phyloP scores from a whole-genome alignment of 257 asterid species.

The Eucommia ulmoides region DNA sequence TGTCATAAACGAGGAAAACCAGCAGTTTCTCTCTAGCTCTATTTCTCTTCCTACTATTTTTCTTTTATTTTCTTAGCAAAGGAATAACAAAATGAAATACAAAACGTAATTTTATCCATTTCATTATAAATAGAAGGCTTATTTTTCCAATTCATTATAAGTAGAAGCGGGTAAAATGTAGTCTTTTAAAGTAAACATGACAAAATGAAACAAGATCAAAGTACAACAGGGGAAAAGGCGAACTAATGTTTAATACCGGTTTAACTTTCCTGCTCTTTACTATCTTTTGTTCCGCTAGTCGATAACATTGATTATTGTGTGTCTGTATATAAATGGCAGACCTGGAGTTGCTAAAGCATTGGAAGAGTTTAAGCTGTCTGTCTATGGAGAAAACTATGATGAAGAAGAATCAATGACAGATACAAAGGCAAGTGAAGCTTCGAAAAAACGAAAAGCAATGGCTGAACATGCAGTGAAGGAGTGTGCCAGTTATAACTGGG shows the following conservation, averaged over 20 bases:
- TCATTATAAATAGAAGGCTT: no score
- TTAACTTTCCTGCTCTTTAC: background rate
- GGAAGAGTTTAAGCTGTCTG: slow-evolving; percentile 74
- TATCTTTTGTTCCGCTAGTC: background rate
- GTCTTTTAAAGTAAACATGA: no score
- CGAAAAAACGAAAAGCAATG: slow-evolving; percentile 67
- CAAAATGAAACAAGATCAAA: no score
- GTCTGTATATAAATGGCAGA: slow-evolving; percentile 20
- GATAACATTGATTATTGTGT: background rate
- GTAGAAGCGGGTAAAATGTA: no score
- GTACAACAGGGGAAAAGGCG: no score
- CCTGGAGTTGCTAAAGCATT: slow-evolving; percentile 79
- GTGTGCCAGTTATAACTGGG: slow-evolving; percentile 54
- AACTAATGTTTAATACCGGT: background rate
- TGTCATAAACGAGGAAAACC: no score
- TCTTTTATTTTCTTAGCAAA: no score
- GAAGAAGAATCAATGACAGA: slow-evolving; percentile 28
- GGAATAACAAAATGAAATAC: no score
- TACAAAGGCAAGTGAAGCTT: slow-evolving; percentile 40
- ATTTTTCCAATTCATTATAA: no score
- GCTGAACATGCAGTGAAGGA: slow-evolving; percentile 55
- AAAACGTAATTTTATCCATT: no score
- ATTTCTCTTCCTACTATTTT: no score
- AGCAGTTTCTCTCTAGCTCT: no score
- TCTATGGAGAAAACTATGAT: slow-evolving; percentile 61